These are phyloP conservation scores for Kitagawia praeruptora DNA, from an alignment of 129 eudicot genomes.

Conservation along the genomic window DNA sequence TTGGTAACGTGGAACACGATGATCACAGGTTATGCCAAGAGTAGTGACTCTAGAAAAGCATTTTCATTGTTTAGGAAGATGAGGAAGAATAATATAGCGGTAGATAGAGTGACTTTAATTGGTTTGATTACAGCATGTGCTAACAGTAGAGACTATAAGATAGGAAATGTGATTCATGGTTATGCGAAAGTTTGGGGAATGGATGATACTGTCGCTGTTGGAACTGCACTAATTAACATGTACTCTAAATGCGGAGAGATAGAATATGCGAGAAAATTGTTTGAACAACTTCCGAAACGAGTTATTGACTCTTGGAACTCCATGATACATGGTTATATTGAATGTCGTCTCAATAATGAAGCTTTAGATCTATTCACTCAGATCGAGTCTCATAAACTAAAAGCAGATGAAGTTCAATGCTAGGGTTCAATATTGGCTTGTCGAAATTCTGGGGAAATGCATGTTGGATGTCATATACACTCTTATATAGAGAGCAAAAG, in stretches of 20 bases:
- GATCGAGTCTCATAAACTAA: slow-evolving; percentile 12
- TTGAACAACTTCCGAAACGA: slow-evolving; percentile 25
- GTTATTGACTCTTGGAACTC: slow-evolving; percentile 26
- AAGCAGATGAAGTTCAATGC: slow-evolving; percentile 26
- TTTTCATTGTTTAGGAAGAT: slow-evolving; percentile 22
- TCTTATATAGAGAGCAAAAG: slow-evolving; percentile 14
- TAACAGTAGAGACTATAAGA: slow-evolving; percentile 1
- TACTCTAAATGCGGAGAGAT: slow-evolving; percentile 21
- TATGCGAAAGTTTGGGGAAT: slow-evolving; percentile 14
- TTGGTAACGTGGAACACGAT: slow-evolving; percentile 27
- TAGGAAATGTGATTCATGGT: slow-evolving; percentile 23
- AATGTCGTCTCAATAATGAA: slow-evolving; percentile 15
- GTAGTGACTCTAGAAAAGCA: slow-evolving; percentile 16
- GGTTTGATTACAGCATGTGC: slow-evolving; percentile 26
- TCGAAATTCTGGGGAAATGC: slow-evolving; percentile 20
- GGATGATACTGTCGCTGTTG: slow-evolving; percentile 18
- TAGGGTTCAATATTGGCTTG: slow-evolving; percentile 30
- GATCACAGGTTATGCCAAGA: slow-evolving; percentile 18
- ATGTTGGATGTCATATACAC: slow-evolving; percentile 10
- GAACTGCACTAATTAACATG: slow-evolving; percentile 29
- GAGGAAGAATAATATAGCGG: slow-evolving; percentile 10
- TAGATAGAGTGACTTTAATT: slow-evolving; percentile 21
- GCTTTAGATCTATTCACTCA: slow-evolving; percentile 17
- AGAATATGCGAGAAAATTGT: slow-evolving; percentile 16
- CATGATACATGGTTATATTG: slow-evolving; percentile 26